Evolutionary conservation across 305 asterid species (phyloP).

Genomic region (Plantago lanceolata): DNA sequence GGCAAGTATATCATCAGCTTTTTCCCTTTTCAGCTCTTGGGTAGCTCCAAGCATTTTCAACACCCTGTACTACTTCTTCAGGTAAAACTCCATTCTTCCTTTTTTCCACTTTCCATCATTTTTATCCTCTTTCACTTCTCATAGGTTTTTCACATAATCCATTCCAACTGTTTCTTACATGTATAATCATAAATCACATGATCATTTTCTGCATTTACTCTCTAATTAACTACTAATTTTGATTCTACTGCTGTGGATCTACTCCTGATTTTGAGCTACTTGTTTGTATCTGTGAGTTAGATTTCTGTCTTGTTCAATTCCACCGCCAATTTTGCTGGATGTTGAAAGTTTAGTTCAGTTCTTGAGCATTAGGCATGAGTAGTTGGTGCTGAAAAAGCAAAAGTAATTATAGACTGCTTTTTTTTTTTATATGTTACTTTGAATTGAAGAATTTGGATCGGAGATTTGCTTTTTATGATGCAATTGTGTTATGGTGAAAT

Average conservation of each 20-base stretch:
- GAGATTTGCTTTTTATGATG: conserved; percentile 1
- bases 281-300: neutral
- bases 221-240: neutral
- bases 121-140: conserved; percentile 1
- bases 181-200: neutral
- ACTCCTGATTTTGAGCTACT: neutral
- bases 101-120: conserved; percentile 7
- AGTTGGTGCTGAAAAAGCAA: neutral
- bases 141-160: neutral
- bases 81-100: conserved; percentile 2
- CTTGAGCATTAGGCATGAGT: conserved; percentile 7
- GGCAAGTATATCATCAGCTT: conserved; percentile 11
- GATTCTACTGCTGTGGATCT: conserved; percentile 2
- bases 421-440: neutral
- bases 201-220: conserved; percentile 2
- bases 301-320: neutral
- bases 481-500: neutral
- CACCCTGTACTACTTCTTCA: neutral
- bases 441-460: neutral
- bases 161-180: neutral
- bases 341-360: conserved; percentile 7
- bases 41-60: conserved; percentile 8
- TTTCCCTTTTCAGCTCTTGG: conserved; percentile 13
- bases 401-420: neutral
- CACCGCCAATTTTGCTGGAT: neutral